phyloP scores from a whole-genome alignment of 768 basidiomycete genomes.

The Porphyrellus cyaneotinctus region DNA sequence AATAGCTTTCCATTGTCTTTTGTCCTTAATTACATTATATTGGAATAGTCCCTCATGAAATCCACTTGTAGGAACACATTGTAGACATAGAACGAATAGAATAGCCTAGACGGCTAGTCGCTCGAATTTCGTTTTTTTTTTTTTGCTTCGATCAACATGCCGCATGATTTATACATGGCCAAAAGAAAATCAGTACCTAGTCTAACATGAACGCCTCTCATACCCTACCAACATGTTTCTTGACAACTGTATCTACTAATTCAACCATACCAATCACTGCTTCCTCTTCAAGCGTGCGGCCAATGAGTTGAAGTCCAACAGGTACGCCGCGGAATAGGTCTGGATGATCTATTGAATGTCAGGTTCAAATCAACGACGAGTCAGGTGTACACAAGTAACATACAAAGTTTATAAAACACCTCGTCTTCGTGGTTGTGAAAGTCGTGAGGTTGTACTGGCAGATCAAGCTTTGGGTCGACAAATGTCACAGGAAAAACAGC shows the following conservation, averaged over 20 bases:
- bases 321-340: constrained; percentile 44
- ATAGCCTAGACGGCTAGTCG: too few species aligned
- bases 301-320: constrained; percentile 46
- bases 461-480: constrained; percentile 42
- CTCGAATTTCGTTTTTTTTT: too few species aligned
- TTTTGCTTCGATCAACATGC: too few species aligned
- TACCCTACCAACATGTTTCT: constrained; percentile 8
- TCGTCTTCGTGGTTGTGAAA: constrained; percentile 44
- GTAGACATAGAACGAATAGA: not conserved
- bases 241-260: constrained; percentile 38
- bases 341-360: constrained; percentile 36
- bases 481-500: constrained; percentile 45
- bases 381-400: constrained; percentile 11
- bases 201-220: not conserved
- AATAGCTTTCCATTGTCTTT: too few species aligned
- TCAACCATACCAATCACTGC: constrained; percentile 48
- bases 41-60: not conserved
- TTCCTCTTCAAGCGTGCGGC: constrained; percentile 48
- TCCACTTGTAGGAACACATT: not conserved
- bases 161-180: too few species aligned
- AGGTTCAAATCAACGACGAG: not conserved
- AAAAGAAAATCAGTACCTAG: too few species aligned
- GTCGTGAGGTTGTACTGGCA: constrained; percentile 31
- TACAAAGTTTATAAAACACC: constrained; percentile 43
- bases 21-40: too few species aligned